Evolutionary conservation across 2,329 filamentous ascomycete genomes (phyloP), one percentile per base, ranked within the genome.

Genomic region (Gnomoniopsis sp.): DNA sequence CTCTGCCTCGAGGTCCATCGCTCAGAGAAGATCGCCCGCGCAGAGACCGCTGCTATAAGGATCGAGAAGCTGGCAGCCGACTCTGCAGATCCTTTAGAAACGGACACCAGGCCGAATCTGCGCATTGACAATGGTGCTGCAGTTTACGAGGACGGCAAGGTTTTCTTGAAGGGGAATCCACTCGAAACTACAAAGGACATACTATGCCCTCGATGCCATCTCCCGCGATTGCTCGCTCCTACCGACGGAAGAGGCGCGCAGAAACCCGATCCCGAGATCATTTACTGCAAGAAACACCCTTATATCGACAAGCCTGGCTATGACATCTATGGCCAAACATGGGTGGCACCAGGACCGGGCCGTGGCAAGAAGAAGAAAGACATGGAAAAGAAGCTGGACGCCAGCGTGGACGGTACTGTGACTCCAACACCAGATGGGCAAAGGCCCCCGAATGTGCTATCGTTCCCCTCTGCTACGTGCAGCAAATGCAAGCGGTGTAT

Each of bases 271-370:
- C 88, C 88, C 0, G 78, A 81, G 63, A 77, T 87, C 65, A 84
- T 88, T 65, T 93, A 92, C 78, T 93, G 90, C 80, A 90, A 90
- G 73, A 86, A 87, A 64, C 86, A 88, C 61, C 89, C 89, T 0
- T 93, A 88, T 77, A 89, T 91, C 61, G 85, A 90, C 65, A 87
- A 89, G 70, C 79, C 85, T 2, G 88, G 88, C 61, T 89, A 87
- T 74, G 89, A 93, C 72, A 90, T 93, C 64, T 92, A 92, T 72
- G 89, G 88, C 53, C 90, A 92, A 72, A 90, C 88, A 30, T 93
- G 90, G 82, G 87, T 90, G 15, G 86, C 86, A 19, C 87, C 88
- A 22, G 83, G 83, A 0, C 86, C 86, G 22, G 86, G 86, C 15
- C 82, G 88, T 61, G 89, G 88, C 61, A 90, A 89, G 77, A 90